Evolutionary conservation across 2,329 filamentous ascomycete genomes (phyloP).

Genomic region (Colletotrichum sidae): DNA sequence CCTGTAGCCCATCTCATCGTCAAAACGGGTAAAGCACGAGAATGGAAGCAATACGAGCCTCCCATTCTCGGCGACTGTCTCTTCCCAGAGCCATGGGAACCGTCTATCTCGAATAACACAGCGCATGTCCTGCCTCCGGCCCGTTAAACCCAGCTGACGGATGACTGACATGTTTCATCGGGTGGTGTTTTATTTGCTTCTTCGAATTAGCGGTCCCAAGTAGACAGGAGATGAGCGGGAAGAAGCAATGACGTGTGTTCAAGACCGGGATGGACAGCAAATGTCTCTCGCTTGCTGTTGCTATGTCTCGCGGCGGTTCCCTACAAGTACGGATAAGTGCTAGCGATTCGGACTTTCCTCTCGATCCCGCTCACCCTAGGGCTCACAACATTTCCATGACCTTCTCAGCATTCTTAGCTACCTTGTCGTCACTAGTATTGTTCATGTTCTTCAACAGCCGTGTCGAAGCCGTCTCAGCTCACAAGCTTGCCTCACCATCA

Average conservation of each 20-base stretch:
- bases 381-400: no score
- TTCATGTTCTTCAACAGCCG: no score
- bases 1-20: no score
- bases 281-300: constrained; percentile 33
- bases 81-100: neutral
- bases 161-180: constrained; percentile 29
- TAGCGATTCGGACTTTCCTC: no score
- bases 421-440: no score
- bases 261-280: constrained; percentile 21
- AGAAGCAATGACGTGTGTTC: constrained; percentile 30
- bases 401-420: no score
- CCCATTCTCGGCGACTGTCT: neutral
- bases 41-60: no score
- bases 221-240: neutral
- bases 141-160: constrained; percentile 14
- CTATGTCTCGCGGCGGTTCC: constrained; percentile 20
- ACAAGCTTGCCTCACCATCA: no score
- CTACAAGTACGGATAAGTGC: neutral
- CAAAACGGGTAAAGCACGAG: no score
- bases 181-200: constrained; percentile 28
- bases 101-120: no score
- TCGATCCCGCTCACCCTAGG: no score
- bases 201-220: constrained; percentile 9
- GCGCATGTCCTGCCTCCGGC: constrained; percentile 1
- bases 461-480: no score